Evolutionary conservation across 495 filamentous ascomycete species (phyloP).

Genomic region (Friedmanniomyces endolithicus): DNA sequence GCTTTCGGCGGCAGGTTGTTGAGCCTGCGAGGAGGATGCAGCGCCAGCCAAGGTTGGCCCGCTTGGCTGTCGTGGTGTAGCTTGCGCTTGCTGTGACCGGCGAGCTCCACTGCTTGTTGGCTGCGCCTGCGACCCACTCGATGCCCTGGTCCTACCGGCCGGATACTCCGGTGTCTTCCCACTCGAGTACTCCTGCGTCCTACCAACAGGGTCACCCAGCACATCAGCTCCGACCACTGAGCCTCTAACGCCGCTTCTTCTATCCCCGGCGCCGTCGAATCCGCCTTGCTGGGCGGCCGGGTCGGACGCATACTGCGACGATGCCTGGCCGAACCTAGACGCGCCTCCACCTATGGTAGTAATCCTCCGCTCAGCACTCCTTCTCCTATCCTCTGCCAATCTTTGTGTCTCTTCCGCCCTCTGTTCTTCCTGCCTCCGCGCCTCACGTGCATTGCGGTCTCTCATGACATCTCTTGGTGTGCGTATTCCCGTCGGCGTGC

Average conservation of each 20-base stretch:
- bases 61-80: conserved; percentile 18
- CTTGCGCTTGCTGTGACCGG: conserved; percentile 14
- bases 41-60: neutral
- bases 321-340: conserved; percentile 10
- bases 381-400: conserved; percentile 25
- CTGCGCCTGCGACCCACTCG: conserved; percentile 13
- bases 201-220: conserved; percentile 15
- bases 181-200: conserved; percentile 14
- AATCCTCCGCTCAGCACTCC: conserved; percentile 29
- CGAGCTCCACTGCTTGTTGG: conserved; percentile 12
- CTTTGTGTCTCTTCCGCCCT: conserved; percentile 22
- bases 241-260: conserved; percentile 2
- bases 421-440: conserved; percentile 21
- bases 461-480: conserved; percentile 32
- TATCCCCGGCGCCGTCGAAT: conserved; percentile 5
- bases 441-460: conserved; percentile 25
- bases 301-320: conserved; percentile 12
- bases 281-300: conserved; percentile 2
- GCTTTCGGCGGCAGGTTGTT: conserved; percentile 8
- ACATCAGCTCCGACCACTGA: conserved; percentile 9
- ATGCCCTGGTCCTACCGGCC: conserved; percentile 12
- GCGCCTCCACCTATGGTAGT: conserved; percentile 27
- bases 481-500: conserved; percentile 23
- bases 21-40: neutral
- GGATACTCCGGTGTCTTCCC: conserved; percentile 10